Conservation (phyloP, 441 rosid species). For the Eruca vesicaria region DNA sequence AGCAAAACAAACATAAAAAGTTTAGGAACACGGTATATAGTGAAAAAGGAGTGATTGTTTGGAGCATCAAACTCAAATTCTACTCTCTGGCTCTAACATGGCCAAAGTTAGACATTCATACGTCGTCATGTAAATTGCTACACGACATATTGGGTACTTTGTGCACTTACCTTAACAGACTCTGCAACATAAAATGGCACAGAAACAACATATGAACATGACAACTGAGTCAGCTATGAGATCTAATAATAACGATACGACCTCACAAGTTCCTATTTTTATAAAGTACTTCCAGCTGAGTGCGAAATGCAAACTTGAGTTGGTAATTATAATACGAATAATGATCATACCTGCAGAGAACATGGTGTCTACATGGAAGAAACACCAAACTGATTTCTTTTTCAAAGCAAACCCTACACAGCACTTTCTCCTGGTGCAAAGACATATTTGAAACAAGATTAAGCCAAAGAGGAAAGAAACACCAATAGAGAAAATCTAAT, state of each 20-base stretch:
- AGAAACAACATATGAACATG: neutral
- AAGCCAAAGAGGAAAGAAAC: neutral
- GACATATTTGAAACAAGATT: slow-evolving; percentile 5
- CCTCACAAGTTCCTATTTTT: slow-evolving; percentile 2
- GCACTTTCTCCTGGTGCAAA: slow-evolving; percentile 78
- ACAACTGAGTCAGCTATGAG: neutral
- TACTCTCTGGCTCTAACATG: neutral
- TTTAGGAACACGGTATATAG: too few species aligned
- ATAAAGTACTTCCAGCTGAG: too few species aligned
- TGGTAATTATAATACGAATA: neutral
- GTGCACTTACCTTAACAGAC: slow-evolving; percentile 85
- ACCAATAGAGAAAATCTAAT: neutral
- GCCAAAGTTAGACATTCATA: slow-evolving; percentile 11
- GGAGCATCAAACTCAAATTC: neutral
- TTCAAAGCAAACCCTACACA: too few species aligned
- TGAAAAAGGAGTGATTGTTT: too few species aligned
- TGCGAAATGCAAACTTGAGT: neutral
- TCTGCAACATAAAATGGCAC: slow-evolving; percentile 46
- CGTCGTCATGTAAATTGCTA: slow-evolving; percentile 76
- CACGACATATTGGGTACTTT: slow-evolving; percentile 88
- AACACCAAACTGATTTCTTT: too few species aligned
- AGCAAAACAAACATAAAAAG: neutral
- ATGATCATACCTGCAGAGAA: too few species aligned
- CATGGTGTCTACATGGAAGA: too few species aligned
- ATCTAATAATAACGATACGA: neutral